A percentile compares a stretch with the other conserved stretches of the same genome.
phyloP scores from a whole-genome alignment of 305 asterid genomes.

The Withania somnifera region DNA sequence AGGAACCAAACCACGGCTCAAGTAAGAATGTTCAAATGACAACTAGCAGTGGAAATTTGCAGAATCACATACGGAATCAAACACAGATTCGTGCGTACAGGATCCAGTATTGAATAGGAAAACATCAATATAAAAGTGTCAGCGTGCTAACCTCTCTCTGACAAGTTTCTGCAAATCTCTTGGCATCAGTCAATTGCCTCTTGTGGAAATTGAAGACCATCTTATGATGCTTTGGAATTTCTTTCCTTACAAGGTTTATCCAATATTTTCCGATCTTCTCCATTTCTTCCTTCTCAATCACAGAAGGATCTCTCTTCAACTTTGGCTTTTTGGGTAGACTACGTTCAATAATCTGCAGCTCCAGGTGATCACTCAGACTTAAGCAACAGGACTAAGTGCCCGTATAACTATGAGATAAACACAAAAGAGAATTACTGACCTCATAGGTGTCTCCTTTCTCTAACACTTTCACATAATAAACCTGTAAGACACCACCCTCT shows the following conservation, averaged over 20 bases:
- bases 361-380: slow-evolving; percentile 14
- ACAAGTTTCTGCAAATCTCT: slow-evolving; percentile 79
- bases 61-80: not conserved
- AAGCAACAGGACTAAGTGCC: slow-evolving; percentile 12
- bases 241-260: slow-evolving; percentile 82
- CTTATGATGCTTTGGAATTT: slow-evolving; percentile 86
- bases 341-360: slow-evolving; percentile 89
- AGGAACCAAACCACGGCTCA: not conserved
- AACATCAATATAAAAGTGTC: not conserved
- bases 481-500: slow-evolving; percentile 84
- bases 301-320: slow-evolving; percentile 74
- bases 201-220: slow-evolving; percentile 55
- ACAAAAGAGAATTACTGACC: slow-evolving; percentile 35
- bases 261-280: slow-evolving; percentile 72
- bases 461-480: slow-evolving; percentile 86
- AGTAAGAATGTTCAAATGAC: not conserved
- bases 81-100: not conserved
- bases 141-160: slow-evolving; percentile 74
- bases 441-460: slow-evolving; percentile 99
- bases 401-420: not conserved
- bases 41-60: not conserved
- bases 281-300: slow-evolving; percentile 79
- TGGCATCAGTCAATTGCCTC: slow-evolving; percentile 76
- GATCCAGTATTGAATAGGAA: slow-evolving; percentile 4
- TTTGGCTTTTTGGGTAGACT: slow-evolving; percentile 71